These are phyloP conservation scores for Penicillium turbatum DNA, from an alignment of 495 filamentous ascomycete genomes.

Conservation along the genomic window DNA sequence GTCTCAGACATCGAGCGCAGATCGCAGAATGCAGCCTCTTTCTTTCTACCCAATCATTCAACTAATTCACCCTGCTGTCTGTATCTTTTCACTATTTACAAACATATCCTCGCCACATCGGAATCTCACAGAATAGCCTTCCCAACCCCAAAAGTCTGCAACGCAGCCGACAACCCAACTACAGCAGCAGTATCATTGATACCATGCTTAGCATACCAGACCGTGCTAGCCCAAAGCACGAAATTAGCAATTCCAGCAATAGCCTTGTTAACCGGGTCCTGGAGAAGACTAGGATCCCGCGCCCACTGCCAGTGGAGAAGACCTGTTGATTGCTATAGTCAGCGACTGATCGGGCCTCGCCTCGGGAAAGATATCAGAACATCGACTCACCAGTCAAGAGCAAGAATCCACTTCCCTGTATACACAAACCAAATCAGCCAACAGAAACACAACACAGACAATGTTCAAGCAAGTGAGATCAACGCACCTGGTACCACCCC, in stretches of 20 bases:
- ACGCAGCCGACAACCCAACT: slow-evolving; percentile 23
- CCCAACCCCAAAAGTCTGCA: slow-evolving; percentile 25
- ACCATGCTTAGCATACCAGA: slow-evolving; percentile 29
- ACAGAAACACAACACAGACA: neutral
- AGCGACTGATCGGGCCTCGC: neutral
- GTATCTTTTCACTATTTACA: neutral
- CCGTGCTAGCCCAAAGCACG: slow-evolving; percentile 27
- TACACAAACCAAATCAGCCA: neutral
- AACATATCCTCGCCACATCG: too few relatives aligned
- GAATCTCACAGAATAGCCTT: slow-evolving; percentile 11
- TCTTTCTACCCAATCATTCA: neutral
- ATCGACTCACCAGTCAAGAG: slow-evolving; percentile 20
- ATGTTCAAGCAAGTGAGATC: neutral
- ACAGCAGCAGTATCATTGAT: slow-evolving; percentile 21
- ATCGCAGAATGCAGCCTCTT: neutral
- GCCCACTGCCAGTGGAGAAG: slow-evolving; percentile 35
- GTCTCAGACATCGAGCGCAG: too few relatives aligned
- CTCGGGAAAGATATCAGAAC: neutral
- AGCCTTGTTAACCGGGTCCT: slow-evolving; percentile 28
- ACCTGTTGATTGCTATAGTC: slow-evolving; percentile 8
- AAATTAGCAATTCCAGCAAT: slow-evolving; percentile 27
- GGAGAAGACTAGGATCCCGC: slow-evolving; percentile 18
- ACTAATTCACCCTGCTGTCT: too few relatives aligned
- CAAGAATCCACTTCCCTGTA: slow-evolving; percentile 29
- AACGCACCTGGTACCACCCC: slow-evolving; percentile 32